phyloP scores from a whole-genome alignment of 108 stramenopile genomes.

The Nitzschia inconspicua region DNA sequence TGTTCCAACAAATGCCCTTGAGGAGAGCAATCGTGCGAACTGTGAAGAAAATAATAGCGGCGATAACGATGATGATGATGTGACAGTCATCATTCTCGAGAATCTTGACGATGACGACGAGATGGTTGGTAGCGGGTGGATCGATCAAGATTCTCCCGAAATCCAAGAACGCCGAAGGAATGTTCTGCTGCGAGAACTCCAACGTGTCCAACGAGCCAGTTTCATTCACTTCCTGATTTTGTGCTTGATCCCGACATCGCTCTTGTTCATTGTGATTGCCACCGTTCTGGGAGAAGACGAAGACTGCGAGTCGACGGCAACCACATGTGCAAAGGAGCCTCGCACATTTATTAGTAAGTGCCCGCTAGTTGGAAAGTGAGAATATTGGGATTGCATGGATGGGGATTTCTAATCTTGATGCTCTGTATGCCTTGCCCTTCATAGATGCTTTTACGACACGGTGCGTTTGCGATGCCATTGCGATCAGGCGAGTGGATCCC shows the following conservation, averaged over 20 bases:
- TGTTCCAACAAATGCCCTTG: too few species aligned
- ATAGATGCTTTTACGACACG: constrained; percentile 86
- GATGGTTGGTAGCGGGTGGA: constrained; percentile 19
- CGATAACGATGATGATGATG: constrained; percentile 38
- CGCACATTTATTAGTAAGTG: too few species aligned
- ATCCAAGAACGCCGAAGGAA: constrained; percentile 47
- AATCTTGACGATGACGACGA: constrained; percentile 12
- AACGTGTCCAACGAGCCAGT: constrained; percentile 75
- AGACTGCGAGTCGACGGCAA: constrained; percentile 46
- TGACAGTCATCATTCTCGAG: constrained; percentile 45
- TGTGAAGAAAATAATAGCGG: too few species aligned
- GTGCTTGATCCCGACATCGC: constrained; percentile 74
- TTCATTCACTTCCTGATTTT: constrained; percentile 76
- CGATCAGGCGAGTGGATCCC: constrained; percentile 11
- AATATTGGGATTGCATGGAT: too few species aligned
- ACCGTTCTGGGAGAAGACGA: constrained; percentile 69
- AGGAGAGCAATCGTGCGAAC: too few species aligned
- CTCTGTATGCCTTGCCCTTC: too few species aligned
- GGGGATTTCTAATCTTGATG: too few species aligned
- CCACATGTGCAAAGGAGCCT: constrained; percentile 55
- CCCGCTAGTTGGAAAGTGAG: too few species aligned
- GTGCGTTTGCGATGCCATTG: constrained; percentile 80
- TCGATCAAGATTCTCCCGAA: constrained; percentile 43
- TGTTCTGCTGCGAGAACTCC: constrained; percentile 52
- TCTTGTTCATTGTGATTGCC: constrained; percentile 71